Conservation (phyloP, 306 rosid genomes). For the Trifolium fragiferum region DNA sequence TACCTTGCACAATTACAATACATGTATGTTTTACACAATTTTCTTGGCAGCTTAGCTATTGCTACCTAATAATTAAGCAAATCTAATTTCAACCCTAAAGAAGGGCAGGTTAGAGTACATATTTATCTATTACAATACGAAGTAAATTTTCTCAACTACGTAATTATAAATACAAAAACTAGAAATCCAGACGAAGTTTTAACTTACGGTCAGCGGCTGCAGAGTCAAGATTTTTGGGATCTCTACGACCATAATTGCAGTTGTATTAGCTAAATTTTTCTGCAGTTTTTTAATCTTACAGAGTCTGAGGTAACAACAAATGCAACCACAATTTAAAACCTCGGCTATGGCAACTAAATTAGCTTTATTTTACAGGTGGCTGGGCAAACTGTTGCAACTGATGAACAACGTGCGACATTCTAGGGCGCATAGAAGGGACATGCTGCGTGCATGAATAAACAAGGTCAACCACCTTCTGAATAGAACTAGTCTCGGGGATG, state of each 20-base stretch:
- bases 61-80: constrained; percentile 13
- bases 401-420: constrained; percentile 99
- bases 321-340: not conserved
- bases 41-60: constrained; percentile 19
- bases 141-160: not conserved
- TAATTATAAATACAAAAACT: constrained; percentile 32
- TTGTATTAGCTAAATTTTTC: not conserved
- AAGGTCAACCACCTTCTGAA: constrained; percentile 94
- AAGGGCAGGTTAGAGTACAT: constrained; percentile 35
- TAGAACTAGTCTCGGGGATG: constrained; percentile 73
- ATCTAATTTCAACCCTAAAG: constrained; percentile 18
- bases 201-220: not conserved
- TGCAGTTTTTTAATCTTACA: not conserved
- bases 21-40: constrained; percentile 34
- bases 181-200: not conserved
- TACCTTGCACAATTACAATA: constrained; percentile 31
- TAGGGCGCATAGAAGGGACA: constrained; percentile 96
- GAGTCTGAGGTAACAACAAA: not conserved
- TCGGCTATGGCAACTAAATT: constrained; percentile 8
- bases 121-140: not conserved
- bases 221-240: not conserved
- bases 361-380: constrained; percentile 57
- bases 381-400: constrained; percentile 83
- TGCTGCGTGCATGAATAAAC: constrained; percentile 98
- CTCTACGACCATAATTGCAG: not conserved